phyloP scores from a whole-genome alignment of 805 yeast genomes.

The Jamesozyma piceae region DNA sequence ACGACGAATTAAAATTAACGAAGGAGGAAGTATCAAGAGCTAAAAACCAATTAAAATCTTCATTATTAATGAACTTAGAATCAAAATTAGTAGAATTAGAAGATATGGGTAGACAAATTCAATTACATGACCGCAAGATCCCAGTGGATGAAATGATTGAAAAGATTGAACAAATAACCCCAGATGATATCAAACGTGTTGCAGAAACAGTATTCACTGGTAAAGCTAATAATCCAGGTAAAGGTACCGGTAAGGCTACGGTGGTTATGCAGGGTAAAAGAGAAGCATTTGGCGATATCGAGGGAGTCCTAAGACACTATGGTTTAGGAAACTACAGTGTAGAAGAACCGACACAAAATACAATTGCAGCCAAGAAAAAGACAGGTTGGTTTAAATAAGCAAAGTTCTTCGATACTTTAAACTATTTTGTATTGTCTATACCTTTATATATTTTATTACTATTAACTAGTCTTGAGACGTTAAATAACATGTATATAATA shows the following conservation, averaged over 20 bases:
- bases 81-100: slow-evolving; percentile 89
- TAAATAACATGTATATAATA: background rate
- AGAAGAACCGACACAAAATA: background rate
- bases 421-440: background rate
- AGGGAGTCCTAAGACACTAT: slow-evolving; percentile 49
- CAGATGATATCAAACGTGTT: slow-evolving; percentile 59
- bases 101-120: slow-evolving; percentile 91
- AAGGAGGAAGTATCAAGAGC: slow-evolving; percentile 76
- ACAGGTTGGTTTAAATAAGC: background rate
- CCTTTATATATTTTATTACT: no score
- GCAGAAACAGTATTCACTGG: slow-evolving; percentile 72
- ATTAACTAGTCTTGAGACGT: no score
- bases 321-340: slow-evolving; percentile 50
- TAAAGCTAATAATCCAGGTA: slow-evolving; percentile 37
- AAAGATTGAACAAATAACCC: slow-evolving; percentile 59
- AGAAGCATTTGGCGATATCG: slow-evolving; percentile 77
- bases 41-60: slow-evolving; percentile 81
- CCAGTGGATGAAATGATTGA: slow-evolving; percentile 73
- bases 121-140: slow-evolving; percentile 66
- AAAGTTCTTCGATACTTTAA: no score
- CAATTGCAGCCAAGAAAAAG: background rate
- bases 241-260: slow-evolving; percentile 63
- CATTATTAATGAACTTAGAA: slow-evolving; percentile 86
- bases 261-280: slow-evolving; percentile 84
- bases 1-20: slow-evolving; percentile 53